Evolutionary conservation across 306 rosid species (phyloP).

Genomic region (Acacia confusa): DNA sequence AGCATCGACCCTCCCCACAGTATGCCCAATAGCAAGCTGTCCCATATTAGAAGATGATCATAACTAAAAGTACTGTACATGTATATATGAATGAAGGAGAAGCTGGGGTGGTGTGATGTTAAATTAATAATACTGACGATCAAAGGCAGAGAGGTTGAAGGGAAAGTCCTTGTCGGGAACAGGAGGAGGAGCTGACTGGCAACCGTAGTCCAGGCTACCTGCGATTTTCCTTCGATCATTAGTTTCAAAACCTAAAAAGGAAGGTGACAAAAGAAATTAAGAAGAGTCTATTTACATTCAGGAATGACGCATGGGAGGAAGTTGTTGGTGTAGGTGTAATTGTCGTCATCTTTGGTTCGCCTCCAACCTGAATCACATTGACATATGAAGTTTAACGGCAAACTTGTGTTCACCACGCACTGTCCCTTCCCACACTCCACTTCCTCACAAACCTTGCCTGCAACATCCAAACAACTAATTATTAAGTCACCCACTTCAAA

Average conservation of each 20-base stretch:
- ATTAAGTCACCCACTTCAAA: not conserved
- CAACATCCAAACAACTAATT: constrained; percentile 3
- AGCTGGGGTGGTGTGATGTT: not conserved
- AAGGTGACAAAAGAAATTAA: too few species aligned
- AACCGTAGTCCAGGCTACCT: constrained; percentile 67
- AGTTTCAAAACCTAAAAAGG: not conserved
- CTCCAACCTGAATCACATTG: constrained; percentile 70
- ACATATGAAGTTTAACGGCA: constrained; percentile 51
- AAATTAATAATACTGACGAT: constrained; percentile 49
- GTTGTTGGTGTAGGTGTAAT: constrained; percentile 38
- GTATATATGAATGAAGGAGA: not conserved
- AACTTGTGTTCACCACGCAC: constrained; percentile 36
- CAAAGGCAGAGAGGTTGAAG: constrained; percentile 49
- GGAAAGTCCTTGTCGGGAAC: constrained; percentile 55
- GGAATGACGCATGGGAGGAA: constrained; percentile 96
- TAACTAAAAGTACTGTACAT: not conserved
- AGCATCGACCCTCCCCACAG: constrained; percentile 74
- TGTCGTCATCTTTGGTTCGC: constrained; percentile 46
- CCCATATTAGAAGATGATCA: not conserved
- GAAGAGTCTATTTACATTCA: constrained; percentile 40
- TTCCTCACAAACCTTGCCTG: constrained; percentile 57
- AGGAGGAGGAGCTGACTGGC: constrained; percentile 80
- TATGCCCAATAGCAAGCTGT: constrained; percentile 84
- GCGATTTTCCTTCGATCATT: not conserved
- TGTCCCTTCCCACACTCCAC: constrained; percentile 81